These are phyloP conservation scores for Elongisporangium prolatum DNA, from an alignment of 352 stramenopile species.

Conservation along the genomic window DNA sequence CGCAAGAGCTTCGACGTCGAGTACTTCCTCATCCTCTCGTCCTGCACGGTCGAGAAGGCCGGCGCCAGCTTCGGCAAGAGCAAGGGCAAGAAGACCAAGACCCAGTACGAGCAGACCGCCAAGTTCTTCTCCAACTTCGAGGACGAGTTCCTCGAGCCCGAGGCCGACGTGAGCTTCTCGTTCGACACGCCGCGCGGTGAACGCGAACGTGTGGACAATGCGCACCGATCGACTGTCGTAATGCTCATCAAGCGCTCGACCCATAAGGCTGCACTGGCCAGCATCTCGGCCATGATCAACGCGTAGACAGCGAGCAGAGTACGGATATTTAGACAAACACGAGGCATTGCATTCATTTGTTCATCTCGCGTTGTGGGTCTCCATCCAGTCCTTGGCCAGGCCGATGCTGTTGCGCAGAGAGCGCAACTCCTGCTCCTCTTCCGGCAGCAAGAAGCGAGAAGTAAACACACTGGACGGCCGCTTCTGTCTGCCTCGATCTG, in stretches of 20 bases:
- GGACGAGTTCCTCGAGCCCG: slow-evolving; percentile 80
- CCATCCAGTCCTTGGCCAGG: slow-evolving; percentile 68
- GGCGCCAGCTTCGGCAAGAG: slow-evolving; percentile 20
- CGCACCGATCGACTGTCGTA: slow-evolving; percentile 64
- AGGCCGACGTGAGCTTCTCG: slow-evolving; percentile 60
- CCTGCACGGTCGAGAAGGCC: slow-evolving; percentile 55
- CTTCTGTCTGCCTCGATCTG: not conserved
- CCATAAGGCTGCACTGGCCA: slow-evolving; percentile 77
- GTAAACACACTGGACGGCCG: slow-evolving; percentile 7
- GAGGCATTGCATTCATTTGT: not conserved
- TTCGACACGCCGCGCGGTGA: slow-evolving; percentile 71
- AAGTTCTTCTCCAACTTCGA: slow-evolving; percentile 87
- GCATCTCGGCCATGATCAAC: slow-evolving; percentile 80
- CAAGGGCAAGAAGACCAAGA: slow-evolving; percentile 77
- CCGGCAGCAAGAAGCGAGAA: slow-evolving; percentile 46
- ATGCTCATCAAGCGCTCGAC: slow-evolving; percentile 75
- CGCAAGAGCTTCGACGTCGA: slow-evolving; percentile 73
- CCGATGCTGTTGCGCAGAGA: slow-evolving; percentile 53
- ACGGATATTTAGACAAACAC: slow-evolving; percentile 34
- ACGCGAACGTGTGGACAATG: slow-evolving; percentile 50
- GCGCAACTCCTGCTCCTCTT: slow-evolving; percentile 52
- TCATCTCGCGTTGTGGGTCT: slow-evolving; percentile 13
- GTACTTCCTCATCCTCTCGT: slow-evolving; percentile 77
- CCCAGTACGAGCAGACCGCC: slow-evolving; percentile 48
- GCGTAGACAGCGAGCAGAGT: slow-evolving; percentile 35